phyloP scores from a whole-genome alignment of 768 basidiomycete genomes.

The Pluteus cervinus region DNA sequence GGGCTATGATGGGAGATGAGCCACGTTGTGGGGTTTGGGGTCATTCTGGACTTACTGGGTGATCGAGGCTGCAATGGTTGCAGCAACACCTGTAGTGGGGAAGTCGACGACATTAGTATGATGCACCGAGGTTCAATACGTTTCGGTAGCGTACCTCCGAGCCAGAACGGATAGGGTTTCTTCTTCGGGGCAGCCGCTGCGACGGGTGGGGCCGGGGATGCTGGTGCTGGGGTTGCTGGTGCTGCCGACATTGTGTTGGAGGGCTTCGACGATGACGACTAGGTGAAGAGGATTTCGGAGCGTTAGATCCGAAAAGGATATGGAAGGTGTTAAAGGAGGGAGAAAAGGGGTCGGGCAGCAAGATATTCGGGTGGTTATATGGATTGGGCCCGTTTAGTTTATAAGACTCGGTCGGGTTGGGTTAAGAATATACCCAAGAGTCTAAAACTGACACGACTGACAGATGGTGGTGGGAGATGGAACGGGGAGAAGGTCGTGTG shows the following conservation, averaged over 20 bases:
- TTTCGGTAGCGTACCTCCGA: constrained; percentile 51
- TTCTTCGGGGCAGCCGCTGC: constrained; percentile 36
- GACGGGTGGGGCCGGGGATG: not conserved
- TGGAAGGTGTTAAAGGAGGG: no score
- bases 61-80: constrained; percentile 83
- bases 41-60: constrained; percentile 56
- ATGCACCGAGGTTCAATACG: not conserved
- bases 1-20: constrained; percentile 38
- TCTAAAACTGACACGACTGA: no score
- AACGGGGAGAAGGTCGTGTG: no score
- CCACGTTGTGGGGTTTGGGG: not conserved
- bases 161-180: constrained; percentile 81
- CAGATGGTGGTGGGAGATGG: no score
- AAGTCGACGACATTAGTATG: not conserved
- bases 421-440: no score
- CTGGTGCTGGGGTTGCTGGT: constrained; percentile 8
- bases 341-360: no score
- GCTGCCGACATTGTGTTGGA: constrained; percentile 5
- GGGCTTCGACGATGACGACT: no score
- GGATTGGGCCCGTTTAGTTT: no score
- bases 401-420: no score
- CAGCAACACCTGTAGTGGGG: constrained; percentile 52
- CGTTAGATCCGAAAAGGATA: no score
- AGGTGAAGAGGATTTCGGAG: no score
- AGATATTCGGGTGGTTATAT: no score